A percentile compares a stretch with the other conserved stretches of the same genome.
These are phyloP conservation scores for Tribonema minus DNA, from an alignment of 108 stramenopile species.

Conservation along the genomic window DNA sequence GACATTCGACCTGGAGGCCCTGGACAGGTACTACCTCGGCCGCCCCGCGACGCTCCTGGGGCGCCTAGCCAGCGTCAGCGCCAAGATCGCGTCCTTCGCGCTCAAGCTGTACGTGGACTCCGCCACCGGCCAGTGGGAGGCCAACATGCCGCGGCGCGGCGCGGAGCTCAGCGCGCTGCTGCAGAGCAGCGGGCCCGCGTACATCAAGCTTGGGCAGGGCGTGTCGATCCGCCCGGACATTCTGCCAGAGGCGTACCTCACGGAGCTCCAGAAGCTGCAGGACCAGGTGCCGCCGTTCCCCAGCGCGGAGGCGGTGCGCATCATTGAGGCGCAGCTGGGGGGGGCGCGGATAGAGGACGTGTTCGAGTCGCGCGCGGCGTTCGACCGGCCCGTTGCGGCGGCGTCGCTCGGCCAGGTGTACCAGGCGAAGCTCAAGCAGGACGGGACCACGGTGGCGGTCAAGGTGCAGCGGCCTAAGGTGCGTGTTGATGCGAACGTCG, in stretches of 20 bases:
- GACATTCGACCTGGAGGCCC: conserved; percentile 9
- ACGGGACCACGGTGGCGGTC: conserved; percentile 71
- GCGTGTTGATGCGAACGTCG: too few species aligned
- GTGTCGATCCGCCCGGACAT: conserved; percentile 77
- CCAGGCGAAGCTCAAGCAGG: conserved; percentile 14
- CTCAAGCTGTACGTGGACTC: conserved; percentile 66
- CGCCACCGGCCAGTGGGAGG: conserved; percentile 36
- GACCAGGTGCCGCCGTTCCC: conserved; percentile 81
- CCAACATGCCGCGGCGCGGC: conserved; percentile 68
- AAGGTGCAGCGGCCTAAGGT: conserved; percentile 94
- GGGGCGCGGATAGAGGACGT: conserved; percentile 44
- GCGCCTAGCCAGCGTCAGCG: conserved; percentile 11
- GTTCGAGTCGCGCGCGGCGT: conserved; percentile 55
- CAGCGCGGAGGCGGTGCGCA: conserved; percentile 55
- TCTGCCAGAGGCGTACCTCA: conserved; percentile 69
- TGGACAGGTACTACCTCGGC: conserved; percentile 21
- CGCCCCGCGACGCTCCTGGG: conserved; percentile 28
- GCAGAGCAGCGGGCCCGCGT: conserved; percentile 74
- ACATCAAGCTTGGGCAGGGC: conserved; percentile 76
- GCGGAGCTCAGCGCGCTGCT: conserved; percentile 61
- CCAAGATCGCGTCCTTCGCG: conserved; percentile 52
- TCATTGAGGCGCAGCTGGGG: conserved; percentile 63
- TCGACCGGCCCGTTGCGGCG: conserved; percentile 82
- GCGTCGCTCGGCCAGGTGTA: conserved; percentile 83
- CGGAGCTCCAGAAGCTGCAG: conserved; percentile 72